These are phyloP conservation scores for Paraphoma chrysanthemicola DNA, from an alignment of 2,329 filamentous ascomycete species.

Conservation along the genomic window DNA sequence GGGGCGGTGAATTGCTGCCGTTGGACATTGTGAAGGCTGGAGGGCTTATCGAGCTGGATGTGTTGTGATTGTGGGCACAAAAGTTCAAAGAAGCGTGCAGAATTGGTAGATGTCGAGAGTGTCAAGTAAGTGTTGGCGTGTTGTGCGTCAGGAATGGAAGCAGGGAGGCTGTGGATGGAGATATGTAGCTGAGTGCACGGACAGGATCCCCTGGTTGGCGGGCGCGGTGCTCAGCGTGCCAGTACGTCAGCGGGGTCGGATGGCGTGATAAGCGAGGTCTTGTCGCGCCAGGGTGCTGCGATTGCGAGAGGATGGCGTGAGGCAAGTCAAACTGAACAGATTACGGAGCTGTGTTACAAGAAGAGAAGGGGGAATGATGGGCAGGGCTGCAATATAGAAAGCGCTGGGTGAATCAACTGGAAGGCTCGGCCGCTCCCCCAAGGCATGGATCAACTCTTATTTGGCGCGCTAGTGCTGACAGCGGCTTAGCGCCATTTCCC, in stretches of 20 bases:
- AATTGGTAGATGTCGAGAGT: neutral
- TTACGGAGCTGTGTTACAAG: conserved; percentile 9
- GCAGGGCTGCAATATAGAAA: conserved; percentile 33
- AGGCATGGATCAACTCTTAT: conserved; percentile 15
- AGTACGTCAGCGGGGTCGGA: conserved; percentile 34
- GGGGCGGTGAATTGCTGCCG: conserved; percentile 50
- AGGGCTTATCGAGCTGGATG: neutral
- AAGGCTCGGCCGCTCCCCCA: conserved; percentile 13
- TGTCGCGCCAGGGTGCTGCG: conserved; percentile 15
- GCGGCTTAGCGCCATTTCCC: conserved; percentile 37
- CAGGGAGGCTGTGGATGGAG: conserved; percentile 19
- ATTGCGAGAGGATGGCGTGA: conserved; percentile 21
- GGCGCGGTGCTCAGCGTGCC: conserved; percentile 7
- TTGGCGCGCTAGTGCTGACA: conserved; percentile 17
- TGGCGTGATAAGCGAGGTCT: conserved; percentile 33
- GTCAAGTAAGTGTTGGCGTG: neutral
- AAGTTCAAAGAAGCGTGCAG: neutral
- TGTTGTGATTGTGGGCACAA: conserved; percentile 1
- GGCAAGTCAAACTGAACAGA: conserved; percentile 5
- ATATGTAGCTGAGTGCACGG: conserved; percentile 30
- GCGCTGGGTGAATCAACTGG: conserved; percentile 14
- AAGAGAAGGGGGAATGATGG: conserved; percentile 18
- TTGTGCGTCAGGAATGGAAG: conserved; percentile 15
- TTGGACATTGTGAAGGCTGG: conserved; percentile 39
- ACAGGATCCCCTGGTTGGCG: conserved; percentile 18